Evolutionary conservation across 2,329 filamentous ascomycete genomes (phyloP), one percentile per base, ranked within the genome.

Genomic region (Ascochyta lentis): DNA sequence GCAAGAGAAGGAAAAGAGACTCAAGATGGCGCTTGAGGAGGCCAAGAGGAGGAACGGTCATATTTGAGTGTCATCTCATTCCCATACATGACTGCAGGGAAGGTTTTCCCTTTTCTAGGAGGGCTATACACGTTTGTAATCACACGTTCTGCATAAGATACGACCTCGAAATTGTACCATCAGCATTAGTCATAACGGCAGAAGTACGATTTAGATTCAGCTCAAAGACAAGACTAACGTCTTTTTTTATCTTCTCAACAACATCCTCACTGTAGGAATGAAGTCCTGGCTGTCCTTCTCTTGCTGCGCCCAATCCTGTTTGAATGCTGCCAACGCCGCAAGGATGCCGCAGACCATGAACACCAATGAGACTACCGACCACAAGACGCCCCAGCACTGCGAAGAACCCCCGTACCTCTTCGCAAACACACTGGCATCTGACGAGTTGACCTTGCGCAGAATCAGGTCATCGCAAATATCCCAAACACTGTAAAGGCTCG

Each of bases 401-500:
- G 89, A 91, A 0, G 89, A 92, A 33, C 90, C 90, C 10, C 90
- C 90, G 64, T 93, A 93, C 22, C 86, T 82, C 75, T 91, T 82
- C 7, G 90, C 89, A 65, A 93, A 93, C 27, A 92, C 88, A 63
- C 87, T 90, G 6, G 90, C 89, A 69, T 94, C 90, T 4, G 89
- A 92, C 22, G 83, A 86, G 74, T 93, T 92, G 47, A 93, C 89
- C 76, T 92, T 93, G 55, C 90, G 84, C 4, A 92, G 78, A 63
- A 94, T 92, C 29, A 93, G 79, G 64, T 94, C 90, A 69, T 94
- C 90, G 74, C 89, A 92, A 64, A 93, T 93, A 78, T 93, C 90
- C 90, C 90, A 93, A 5, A 90, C 89, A 61, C 87, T 90, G 75
- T 93, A 93, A 1, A 93, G 82, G 2, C 86, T 88, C 6, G 86